Evolutionary conservation across 805 yeast genomes (phyloP), one percentile per base, ranked within the genome.

Genomic region (Yarrowia yakushimensis): DNA sequence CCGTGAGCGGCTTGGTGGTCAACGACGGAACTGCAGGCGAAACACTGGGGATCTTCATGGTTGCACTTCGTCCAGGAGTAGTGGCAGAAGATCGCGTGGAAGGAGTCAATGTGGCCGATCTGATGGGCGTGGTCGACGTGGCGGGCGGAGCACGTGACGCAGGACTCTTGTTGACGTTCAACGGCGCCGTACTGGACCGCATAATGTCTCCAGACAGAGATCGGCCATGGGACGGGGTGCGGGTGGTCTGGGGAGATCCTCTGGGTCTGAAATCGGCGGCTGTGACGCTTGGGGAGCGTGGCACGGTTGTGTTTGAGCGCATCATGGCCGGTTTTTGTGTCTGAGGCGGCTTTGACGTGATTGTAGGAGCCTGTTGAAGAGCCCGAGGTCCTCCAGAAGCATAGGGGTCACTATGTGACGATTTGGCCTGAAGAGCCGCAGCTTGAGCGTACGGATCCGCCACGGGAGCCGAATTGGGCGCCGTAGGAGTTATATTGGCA

Each of bases 291-390:
- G 59, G 59, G 9, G 59, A 34, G 1, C 59, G 42, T 6, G 59
- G 59, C 33, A 33, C 59, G 18, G 43, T 52, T 15, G 59, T 52
- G 59, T 52, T 52, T 25, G 59, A 52, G 10, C 59, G 59, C 43
- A 36, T 33, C 59, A 52, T 52, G 9, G 59, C 17, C 17, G 59
- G 59, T 7, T 48, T 48, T 20, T 45, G 52, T 30, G 30, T 15
- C 12, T n/a, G 23, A 2, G 25, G 27, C 8, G 59, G 59, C 3
- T 31, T 48, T 9, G 55, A 52, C 25, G 43, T 52, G 43, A 34
- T 52, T 52, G 43, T 34, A 25, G 43, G 42, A 0, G 43, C 59
- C 25, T 36, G 43, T 17, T 52, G 42, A 4, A 48, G 39, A 1
- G 22, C 27, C 22, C 39, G 15, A 3, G 27, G 8, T 2, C 20